These are phyloP conservation scores for Saccharum officinarum DNA, from an alignment of 176 grass and related monocot species.

Conservation along the genomic window DNA sequence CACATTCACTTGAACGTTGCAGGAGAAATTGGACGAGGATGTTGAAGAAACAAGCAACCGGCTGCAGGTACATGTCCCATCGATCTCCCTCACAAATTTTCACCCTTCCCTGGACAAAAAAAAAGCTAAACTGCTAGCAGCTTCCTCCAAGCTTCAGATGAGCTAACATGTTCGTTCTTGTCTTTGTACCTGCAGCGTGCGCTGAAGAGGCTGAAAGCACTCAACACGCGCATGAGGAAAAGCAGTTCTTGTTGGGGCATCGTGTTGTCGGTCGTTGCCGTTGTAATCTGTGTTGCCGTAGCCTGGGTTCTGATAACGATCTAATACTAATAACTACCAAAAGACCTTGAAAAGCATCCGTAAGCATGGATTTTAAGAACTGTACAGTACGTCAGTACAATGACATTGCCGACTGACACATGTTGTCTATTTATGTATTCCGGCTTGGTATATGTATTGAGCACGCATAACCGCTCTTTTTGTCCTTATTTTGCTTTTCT, in stretches of 20 bases:
- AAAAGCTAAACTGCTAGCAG: not conserved
- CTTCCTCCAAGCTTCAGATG: not conserved
- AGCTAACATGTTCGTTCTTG: not conserved
- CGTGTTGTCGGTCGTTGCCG: constrained; percentile 37
- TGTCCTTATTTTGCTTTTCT: too few relatives aligned
- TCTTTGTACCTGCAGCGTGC: constrained; percentile 37
- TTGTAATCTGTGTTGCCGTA: constrained; percentile 41
- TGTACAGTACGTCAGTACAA: not conserved
- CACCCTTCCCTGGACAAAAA: not conserved
- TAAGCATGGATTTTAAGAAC: not conserved
- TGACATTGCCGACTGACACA: not conserved
- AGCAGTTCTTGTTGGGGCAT: constrained; percentile 49
- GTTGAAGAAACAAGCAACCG: constrained; percentile 52
- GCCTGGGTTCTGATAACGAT: constrained; percentile 48
- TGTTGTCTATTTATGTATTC: not conserved
- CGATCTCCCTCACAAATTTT: not conserved
- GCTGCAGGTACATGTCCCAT: constrained; percentile 46
- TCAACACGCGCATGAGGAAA: constrained; percentile 51
- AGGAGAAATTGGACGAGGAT: constrained; percentile 64
- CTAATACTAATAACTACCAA: not conserved
- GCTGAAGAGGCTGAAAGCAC: constrained; percentile 47
- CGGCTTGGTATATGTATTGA: too few relatives aligned
- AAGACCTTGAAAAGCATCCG: not conserved
- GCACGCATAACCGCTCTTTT: too few relatives aligned
- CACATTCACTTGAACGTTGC: constrained; percentile 19